Evolutionary conservation across 306 rosid species (phyloP).

Genomic region (Sophora flavescens): DNA sequence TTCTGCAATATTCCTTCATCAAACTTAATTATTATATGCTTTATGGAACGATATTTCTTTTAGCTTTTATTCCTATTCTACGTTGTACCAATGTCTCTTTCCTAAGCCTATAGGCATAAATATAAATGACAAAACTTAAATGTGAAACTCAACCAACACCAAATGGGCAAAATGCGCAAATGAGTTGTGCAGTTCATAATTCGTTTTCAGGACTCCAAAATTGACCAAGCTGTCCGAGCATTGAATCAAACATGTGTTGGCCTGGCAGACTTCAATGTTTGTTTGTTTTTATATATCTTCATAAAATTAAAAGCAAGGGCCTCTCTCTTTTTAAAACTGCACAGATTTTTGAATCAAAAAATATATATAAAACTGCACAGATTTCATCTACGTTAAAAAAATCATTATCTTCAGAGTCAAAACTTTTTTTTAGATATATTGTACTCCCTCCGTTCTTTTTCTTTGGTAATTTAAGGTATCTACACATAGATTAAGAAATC

Average conservation of each 20-base stretch:
- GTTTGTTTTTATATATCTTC: not conserved
- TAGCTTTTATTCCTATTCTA: not conserved
- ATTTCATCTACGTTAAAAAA: too few relatives aligned
- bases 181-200: slow-evolving; percentile 1
- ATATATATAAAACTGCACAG: too few relatives aligned
- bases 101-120: not conserved
- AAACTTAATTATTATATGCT: not conserved
- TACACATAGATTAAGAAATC: too few relatives aligned
- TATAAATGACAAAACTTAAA: slow-evolving; percentile 6
- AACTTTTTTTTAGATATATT: too few relatives aligned
- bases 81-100: not conserved
- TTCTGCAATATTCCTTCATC: too few relatives aligned
- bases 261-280: not conserved
- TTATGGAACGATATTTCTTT: not conserved
- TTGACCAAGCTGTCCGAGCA: not conserved
- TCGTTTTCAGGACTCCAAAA: slow-evolving; percentile 28
- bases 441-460: too few relatives aligned
- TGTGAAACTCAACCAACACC: slow-evolving; percentile 24
- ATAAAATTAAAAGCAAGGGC: not conserved
- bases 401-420: too few relatives aligned
- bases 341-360: too few relatives aligned
- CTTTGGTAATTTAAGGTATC: too few relatives aligned
- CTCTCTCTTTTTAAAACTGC: not conserved
- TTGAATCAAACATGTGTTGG: not conserved
- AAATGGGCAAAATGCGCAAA: not conserved